Evolutionary conservation across 306 rosid species (phyloP).

Genomic region (Ziziphus jujuba): DNA sequence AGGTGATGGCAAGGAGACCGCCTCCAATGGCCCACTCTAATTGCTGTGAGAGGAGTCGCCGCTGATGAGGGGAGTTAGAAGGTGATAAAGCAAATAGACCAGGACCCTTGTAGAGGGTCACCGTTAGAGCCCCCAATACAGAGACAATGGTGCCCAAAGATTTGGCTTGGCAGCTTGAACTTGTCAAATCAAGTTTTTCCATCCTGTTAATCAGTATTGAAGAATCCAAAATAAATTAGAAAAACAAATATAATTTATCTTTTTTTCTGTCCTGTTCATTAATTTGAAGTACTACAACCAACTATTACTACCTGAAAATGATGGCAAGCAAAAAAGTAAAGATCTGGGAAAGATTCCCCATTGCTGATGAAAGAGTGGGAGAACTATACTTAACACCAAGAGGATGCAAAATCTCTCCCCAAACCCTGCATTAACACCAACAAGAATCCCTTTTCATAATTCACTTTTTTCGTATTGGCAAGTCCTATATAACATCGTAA

Average conservation of each 20-base stretch:
- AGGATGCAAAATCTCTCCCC: slow-evolving; percentile 31
- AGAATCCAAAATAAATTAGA: slow-evolving; percentile 9
- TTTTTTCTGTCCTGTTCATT: too few relatives aligned
- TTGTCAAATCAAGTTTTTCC: slow-evolving; percentile 38
- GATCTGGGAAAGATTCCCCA: slow-evolving; percentile 43
- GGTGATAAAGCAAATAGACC: slow-evolving; percentile 16
- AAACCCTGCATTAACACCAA: slow-evolving; percentile 26
- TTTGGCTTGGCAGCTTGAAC: slow-evolving; percentile 32
- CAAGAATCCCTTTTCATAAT: too few relatives aligned
- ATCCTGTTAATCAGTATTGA: slow-evolving; percentile 21
- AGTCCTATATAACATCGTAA: too few relatives aligned
- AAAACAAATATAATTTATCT: too few relatives aligned
- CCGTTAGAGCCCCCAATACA: slow-evolving; percentile 39
- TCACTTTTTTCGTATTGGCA: not conserved
- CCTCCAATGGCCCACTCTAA: slow-evolving; percentile 44
- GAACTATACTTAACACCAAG: slow-evolving; percentile 42
- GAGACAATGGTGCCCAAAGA: slow-evolving; percentile 38
- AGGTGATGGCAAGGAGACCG: slow-evolving; percentile 27
- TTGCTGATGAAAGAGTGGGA: slow-evolving; percentile 38
- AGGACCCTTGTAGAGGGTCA: slow-evolving; percentile 46
- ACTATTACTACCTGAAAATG: slow-evolving; percentile 31
- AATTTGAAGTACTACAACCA: too few relatives aligned
- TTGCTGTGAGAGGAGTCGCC: not conserved
- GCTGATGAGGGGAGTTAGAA: not conserved
- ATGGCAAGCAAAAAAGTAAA: slow-evolving; percentile 43